phyloP scores from a whole-genome alignment of 2,329 filamentous ascomycete genomes.

The Elsinoe arachidis region DNA sequence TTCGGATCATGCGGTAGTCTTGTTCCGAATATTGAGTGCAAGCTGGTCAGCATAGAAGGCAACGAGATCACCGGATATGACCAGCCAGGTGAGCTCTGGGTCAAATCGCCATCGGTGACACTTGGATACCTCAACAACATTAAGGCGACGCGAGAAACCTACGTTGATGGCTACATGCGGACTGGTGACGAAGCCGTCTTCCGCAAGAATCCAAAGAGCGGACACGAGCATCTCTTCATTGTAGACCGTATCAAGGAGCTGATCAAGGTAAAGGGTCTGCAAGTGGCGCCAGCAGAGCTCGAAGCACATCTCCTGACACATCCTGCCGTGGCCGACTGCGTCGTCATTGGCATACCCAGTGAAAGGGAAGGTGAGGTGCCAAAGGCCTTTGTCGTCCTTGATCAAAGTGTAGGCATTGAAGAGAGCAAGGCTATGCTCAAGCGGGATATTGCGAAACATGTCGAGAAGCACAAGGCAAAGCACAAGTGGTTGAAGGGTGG shows the following conservation, averaged over 20 bases:
- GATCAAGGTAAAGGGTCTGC: constrained; percentile 72
- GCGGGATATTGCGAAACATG: constrained; percentile 47
- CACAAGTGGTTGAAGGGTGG: constrained; percentile 57
- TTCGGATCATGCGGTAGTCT: constrained; percentile 65
- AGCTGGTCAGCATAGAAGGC: constrained; percentile 60
- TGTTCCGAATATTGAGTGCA: constrained; percentile 54
- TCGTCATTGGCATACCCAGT: constrained; percentile 66
- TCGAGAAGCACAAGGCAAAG: constrained; percentile 52
- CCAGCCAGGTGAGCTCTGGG: constrained; percentile 68
- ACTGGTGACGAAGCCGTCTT: constrained; percentile 81
- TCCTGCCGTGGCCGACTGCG: constrained; percentile 64
- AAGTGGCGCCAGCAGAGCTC: constrained; percentile 77
- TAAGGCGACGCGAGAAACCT: constrained; percentile 70
- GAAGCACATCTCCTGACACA: constrained; percentile 72
- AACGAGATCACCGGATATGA: constrained; percentile 62
- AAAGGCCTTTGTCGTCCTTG: constrained; percentile 57
- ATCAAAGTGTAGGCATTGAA: constrained; percentile 42
- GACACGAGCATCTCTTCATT: constrained; percentile 74
- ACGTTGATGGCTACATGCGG: constrained; percentile 53
- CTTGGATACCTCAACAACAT: constrained; percentile 83
- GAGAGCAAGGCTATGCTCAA: constrained; percentile 42
- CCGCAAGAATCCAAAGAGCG: constrained; percentile 47
- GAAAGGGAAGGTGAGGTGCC: constrained; percentile 53
- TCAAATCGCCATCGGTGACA: constrained; percentile 67
- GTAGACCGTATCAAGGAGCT: constrained; percentile 74